Evolutionary conservation across 257 asterid genomes (phyloP).

Genomic region (Jaltomata sinuosa): DNA sequence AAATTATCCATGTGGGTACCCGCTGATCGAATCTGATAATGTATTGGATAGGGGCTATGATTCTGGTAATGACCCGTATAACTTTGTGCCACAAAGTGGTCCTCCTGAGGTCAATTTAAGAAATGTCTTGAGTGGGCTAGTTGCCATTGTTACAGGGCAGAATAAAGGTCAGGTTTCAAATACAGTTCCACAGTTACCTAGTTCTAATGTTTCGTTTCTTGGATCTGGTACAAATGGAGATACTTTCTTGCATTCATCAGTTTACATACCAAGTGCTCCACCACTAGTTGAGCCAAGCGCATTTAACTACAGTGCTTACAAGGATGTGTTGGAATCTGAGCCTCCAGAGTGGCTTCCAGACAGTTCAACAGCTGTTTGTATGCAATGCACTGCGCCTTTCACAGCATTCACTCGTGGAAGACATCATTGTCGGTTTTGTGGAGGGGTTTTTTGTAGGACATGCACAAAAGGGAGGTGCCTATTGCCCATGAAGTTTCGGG

Average conservation of each 20-base stretch:
- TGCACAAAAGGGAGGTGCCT: slow-evolving; percentile 95
- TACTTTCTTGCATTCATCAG: slow-evolving; percentile 76
- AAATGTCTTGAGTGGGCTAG: slow-evolving; percentile 72
- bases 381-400: slow-evolving; percentile 88
- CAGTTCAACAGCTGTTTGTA: slow-evolving; percentile 67
- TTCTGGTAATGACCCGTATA: slow-evolving; percentile 45
- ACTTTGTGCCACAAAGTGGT: slow-evolving; percentile 26
- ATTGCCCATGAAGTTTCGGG: slow-evolving; percentile 81
- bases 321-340: slow-evolving; percentile 89
- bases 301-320: slow-evolving; percentile 50
- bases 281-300: slow-evolving; percentile 72
- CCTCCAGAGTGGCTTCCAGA: slow-evolving; percentile 99
- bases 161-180: slow-evolving; percentile 32
- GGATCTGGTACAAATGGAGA: slow-evolving; percentile 85
- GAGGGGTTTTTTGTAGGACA: slow-evolving; percentile 81
- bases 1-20: slow-evolving; percentile 28
- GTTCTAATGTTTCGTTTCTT: slow-evolving; percentile 75
- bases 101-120: slow-evolving; percentile 85
- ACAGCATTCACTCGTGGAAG: slow-evolving; percentile 94
- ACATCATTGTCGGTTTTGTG: slow-evolving; percentile 98
- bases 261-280: slow-evolving; percentile 95
- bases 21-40: slow-evolving; percentile 41
- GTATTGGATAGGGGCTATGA: slow-evolving; percentile 46
- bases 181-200: slow-evolving; percentile 35
- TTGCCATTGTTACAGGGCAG: slow-evolving; percentile 67